Conservation (phyloP, 1,284 basidiomycete genomes). For the Leccinum pallidistipes region DNA sequence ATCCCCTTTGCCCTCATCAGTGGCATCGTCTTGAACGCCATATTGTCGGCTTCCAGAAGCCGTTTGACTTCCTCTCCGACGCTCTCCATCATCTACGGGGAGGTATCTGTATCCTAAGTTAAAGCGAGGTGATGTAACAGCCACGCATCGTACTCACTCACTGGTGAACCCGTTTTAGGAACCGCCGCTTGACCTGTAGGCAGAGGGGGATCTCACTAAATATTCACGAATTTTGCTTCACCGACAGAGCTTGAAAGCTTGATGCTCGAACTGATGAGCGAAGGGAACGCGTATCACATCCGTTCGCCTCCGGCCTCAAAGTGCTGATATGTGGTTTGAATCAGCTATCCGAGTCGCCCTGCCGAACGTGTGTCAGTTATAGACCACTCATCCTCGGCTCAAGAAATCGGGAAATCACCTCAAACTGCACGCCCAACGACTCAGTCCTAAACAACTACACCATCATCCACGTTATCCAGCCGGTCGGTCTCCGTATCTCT, state of each 20-base stretch:
- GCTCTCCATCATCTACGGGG: slow-evolving; percentile 83
- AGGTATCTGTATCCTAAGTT: neutral
- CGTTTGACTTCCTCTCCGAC: slow-evolving; percentile 97
- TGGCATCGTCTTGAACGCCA: slow-evolving; percentile 70
- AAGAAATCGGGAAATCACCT: slow-evolving; percentile 47
- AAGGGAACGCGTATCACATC: slow-evolving; percentile 62
- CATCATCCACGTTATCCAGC: slow-evolving; percentile 95
- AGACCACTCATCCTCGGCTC: too few relatives aligned
- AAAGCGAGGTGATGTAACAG: too few relatives aligned
- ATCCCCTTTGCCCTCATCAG: too few relatives aligned
- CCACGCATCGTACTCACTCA: too few relatives aligned
- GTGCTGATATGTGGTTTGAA: slow-evolving; percentile 86
- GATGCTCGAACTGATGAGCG: slow-evolving; percentile 83
- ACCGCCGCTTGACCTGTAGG: too few relatives aligned
- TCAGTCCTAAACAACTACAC: slow-evolving; percentile 84
- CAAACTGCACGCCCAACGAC: slow-evolving; percentile 81
- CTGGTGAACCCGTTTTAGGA: too few relatives aligned
- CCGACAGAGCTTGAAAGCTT: slow-evolving; percentile 74
- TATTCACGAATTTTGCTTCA: slow-evolving; percentile 81
- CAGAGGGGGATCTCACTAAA: slow-evolving; percentile 38
- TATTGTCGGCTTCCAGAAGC: slow-evolving; percentile 82
- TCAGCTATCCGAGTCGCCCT: slow-evolving; percentile 49
- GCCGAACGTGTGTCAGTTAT: neutral
- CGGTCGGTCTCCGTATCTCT: slow-evolving; percentile 63
- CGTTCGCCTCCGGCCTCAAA: slow-evolving; percentile 91